Base-by-base conservation (phyloP, 305 asterid species). In the Solanum hybrid region DNA sequence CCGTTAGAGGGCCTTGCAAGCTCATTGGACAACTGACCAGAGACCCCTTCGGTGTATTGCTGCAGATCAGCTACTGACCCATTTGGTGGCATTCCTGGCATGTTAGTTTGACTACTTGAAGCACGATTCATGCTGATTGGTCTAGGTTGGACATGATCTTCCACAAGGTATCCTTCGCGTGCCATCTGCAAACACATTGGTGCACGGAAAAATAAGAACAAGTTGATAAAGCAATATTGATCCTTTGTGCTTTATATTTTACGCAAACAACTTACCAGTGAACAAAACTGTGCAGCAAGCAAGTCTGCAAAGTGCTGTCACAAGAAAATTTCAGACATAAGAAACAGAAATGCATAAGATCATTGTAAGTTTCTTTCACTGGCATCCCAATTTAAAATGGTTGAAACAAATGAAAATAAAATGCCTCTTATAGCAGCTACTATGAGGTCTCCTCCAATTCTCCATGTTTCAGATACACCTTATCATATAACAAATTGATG, bases 301-400 rank as follows among this genome's bases (percentile, higher is more conserved):
- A 97, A 94, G 92, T 97, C 99, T 3, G 99, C 99, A 26, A 89
- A 92, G 91, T 95, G 95, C 99, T 98, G 99, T 95, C 37, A 90
- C 65, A 87, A 92, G 91, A 90, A 90, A 84, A 89, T 34, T 61
- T 32, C 36, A 89, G 88, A 65, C 26, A 87, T 85, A 89, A 10
- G 75, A 13, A 90, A 93, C 89, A 92, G 92, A 93, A 93, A 32
- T 33, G 45, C 77, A 31, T 20, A 61, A 84, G 87, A 83, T 32
- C 14, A 57, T 31, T 57, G 51, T 61, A 61, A 86, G 70, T 61
- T 61, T 20, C 88, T 85, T 85, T 39, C 77, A 31, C 33, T 61
- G 78, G 6, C 57, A 57, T 33, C 78, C 89, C 89, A 86, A 33
- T 57, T 86, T 86, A 86, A 61, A 86, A 86, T 86, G 89, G 79